A percentile compares a stretch with the other conserved stretches of the same genome.
phyloP scores from a whole-genome alignment of 352 stramenopile species.

The Globisporangium radiosum region DNA sequence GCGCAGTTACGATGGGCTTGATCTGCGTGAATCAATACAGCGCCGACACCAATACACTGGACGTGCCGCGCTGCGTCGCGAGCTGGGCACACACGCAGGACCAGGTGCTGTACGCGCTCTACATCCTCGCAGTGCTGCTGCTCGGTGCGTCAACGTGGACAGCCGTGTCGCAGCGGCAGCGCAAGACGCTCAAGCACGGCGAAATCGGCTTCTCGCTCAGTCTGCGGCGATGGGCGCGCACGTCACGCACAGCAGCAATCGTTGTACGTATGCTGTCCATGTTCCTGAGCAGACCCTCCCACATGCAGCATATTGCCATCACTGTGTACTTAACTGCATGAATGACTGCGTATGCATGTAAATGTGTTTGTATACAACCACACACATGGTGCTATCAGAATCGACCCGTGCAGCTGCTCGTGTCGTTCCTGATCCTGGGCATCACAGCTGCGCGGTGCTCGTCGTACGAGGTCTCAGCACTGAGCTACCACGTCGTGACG shows the following conservation, averaged over 20 bases:
- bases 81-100: constrained; percentile 71
- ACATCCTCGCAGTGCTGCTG: constrained; percentile 39
- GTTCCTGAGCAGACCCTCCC: neutral
- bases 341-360: neutral
- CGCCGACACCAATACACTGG: constrained; percentile 8
- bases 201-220: constrained; percentile 79
- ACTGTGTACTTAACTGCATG: neutral
- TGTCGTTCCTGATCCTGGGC: constrained; percentile 63
- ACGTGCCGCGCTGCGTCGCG: constrained; percentile 54
- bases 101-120: constrained; percentile 51
- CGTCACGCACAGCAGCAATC: constrained; percentile 58
- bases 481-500: constrained; percentile 62
- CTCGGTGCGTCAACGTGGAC: constrained; percentile 51
- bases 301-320: no score
- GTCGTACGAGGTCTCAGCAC: constrained; percentile 62
- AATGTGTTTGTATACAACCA: neutral
- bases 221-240: constrained; percentile 68
- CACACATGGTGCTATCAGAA: constrained; percentile 27
- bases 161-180: constrained; percentile 44
- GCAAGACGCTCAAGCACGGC: constrained; percentile 38
- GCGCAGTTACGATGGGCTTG: constrained; percentile 29
- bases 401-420: constrained; percentile 65
- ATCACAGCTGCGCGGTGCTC: constrained; percentile 66
- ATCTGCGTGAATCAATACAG: constrained; percentile 55
- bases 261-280: constrained; percentile 31